Base-by-base conservation (phyloP, 495 filamentous ascomycete genomes). In the Xylaria intraflava region DNA sequence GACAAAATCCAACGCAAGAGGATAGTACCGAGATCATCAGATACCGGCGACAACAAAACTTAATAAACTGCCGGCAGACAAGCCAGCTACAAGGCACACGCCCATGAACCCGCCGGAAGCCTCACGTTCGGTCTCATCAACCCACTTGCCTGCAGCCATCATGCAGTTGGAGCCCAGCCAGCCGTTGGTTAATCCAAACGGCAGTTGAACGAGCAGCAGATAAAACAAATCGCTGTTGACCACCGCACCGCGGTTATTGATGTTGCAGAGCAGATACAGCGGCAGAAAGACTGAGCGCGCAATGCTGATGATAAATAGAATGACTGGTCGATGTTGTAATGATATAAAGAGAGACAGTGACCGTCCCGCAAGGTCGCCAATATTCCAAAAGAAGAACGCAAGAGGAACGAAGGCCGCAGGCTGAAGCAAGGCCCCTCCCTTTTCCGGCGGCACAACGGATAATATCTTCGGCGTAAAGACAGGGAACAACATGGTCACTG, bases 71-170 rank as follows among this genome's bases (percentile, higher is more conserved):
- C 93, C 93, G 39, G 79, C 80, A 3, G 88, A 80, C 70, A 97
- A 68, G 1, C 93, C 93, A 20, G 76, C 85, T 24, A 96, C 87
- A 33, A 96, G 77, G 71, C 85, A 87, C 60, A 95, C 64, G 8
- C 88, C 88, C 93, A 98, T 97, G 59, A 96, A 97, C 6, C 87
- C 89, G 30, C 93, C 93, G 7, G 90, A 84, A 16, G 90, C 89
- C 72, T 95, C 89, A 24, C 84, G 78, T 70, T 97, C 92, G 2
- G 83, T 80, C 6, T 81, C 81, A 5, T 81, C 82, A 17, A 96
- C 91, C 78, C 80, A 89, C 55, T 84, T 78, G 0, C 80, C 82
- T 0, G 90, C 86, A 1, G 85, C 87, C 83, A 97, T 95, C 93
- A 99, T 96, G 66, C 83, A 86, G 56, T 77, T 82, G 38, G 84